Conservation (phyloP, 202 grass and related monocot genomes). For the Dendrocalamus latiflorus region DNA sequence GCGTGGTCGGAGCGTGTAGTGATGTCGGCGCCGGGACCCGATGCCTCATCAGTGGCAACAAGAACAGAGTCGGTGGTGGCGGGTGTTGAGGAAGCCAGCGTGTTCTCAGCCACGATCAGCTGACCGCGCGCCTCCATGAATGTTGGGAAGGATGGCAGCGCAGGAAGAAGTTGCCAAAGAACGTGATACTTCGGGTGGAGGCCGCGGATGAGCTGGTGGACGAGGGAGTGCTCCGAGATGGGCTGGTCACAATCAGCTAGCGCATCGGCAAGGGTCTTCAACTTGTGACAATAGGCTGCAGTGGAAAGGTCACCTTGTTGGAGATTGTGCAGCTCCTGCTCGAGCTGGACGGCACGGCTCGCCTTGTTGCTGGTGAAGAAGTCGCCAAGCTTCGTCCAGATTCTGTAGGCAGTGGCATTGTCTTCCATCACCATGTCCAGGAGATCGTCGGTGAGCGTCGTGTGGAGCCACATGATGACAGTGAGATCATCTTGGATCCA, state of each 20-base stretch:
- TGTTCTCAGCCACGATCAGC: background rate
- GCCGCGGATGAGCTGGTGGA: background rate
- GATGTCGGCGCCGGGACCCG: too few species aligned
- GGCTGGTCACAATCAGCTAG: background rate
- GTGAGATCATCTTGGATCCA: too few species aligned
- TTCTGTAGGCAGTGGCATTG: fast-evolving
- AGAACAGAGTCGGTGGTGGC: background rate
- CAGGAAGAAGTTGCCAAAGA: background rate
- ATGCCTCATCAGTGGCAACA: too few species aligned
- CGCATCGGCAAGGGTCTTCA: background rate
- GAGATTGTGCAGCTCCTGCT: too few species aligned
- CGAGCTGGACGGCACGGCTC: too few species aligned
- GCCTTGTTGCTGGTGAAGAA: too few species aligned
- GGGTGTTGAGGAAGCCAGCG: too few species aligned
- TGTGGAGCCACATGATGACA: too few species aligned
- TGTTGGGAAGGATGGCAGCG: fast-evolving
- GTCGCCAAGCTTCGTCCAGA: fast-evolving
- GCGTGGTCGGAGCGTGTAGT: too few species aligned
- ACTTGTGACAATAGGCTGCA: background rate
- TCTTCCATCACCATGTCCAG: too few species aligned
- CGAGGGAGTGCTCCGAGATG: background rate
- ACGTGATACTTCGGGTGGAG: background rate
- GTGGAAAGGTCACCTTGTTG: background rate
- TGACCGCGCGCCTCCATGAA: background rate
- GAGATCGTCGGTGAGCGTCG: too few species aligned